A percentile compares a stretch with the other conserved stretches of the same genome.
Conservation (phyloP, 2,329 filamentous ascomycete genomes). For the Pezicula neosporulosa region DNA sequence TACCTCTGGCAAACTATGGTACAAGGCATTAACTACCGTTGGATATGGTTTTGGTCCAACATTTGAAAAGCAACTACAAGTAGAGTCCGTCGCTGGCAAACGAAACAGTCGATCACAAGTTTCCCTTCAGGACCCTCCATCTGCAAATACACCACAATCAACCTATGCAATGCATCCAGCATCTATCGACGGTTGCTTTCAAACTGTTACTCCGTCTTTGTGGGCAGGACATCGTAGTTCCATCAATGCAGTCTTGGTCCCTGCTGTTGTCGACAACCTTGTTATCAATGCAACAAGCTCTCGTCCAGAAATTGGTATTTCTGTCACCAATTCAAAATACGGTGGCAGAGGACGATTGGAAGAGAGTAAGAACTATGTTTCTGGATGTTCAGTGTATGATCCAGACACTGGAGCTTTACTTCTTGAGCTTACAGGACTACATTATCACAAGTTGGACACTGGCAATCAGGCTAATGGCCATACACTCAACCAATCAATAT, state of each 20-base stretch:
- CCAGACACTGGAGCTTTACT: constrained; percentile 15
- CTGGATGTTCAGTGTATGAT: constrained; percentile 9
- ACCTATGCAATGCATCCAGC: constrained; percentile 30
- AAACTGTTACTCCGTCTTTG: constrained; percentile 19
- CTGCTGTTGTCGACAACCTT: constrained; percentile 16
- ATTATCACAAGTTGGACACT: constrained; percentile 9
- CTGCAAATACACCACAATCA: constrained; percentile 18
- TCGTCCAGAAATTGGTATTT: constrained; percentile 2
- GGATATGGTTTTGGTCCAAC: constrained; percentile 14
- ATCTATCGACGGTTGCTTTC: constrained; percentile 27
- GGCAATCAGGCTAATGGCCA: constrained; percentile 1
- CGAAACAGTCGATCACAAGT: constrained; percentile 13
- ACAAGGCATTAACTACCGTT: constrained; percentile 9
- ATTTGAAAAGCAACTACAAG: constrained; percentile 8
- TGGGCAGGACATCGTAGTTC: constrained; percentile 15
- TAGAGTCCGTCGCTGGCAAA: constrained; percentile 14
- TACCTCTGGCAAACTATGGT: constrained; percentile 4
- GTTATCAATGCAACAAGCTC: constrained; percentile 11
- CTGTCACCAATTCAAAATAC: constrained; percentile 5
- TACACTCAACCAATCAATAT: constrained; percentile 5
- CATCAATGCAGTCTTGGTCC: constrained; percentile 16
- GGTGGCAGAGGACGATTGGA: constrained; percentile 5
- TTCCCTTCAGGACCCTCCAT: constrained; percentile 10
- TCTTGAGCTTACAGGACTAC: constrained; percentile 17
- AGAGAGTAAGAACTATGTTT: constrained; percentile 5